Base-by-base conservation (phyloP, 768 basidiomycete species). In the Tylopilus felleus region DNA sequence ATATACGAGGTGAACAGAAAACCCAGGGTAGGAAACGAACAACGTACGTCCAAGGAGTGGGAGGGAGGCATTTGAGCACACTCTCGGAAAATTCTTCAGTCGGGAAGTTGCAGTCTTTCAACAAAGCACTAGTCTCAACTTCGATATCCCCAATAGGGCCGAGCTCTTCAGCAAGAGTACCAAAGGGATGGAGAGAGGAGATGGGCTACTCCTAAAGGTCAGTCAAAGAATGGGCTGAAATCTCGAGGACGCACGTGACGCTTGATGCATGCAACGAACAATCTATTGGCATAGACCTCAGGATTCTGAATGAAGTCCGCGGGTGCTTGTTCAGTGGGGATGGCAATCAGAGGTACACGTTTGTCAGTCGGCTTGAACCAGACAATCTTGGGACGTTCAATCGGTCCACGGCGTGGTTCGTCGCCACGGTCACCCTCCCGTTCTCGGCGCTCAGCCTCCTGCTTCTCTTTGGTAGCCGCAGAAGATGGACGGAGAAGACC, bases 301-400 rank as follows among this genome's bases (percentile, higher is more conserved):
- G 95, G 86, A 67, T 92, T 91, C 71, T 96, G 92, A 42, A 99
- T 86, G 67, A 99, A 99, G 71, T 98, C 95, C 17, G 80, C 81
- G 7, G 97, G 97, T 0, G 97, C 96, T 72, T 99, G 97, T 65
- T 99, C 97, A 8, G 97, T 98, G 8, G 95, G 96, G 58, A 99
- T 99, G 52, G 97, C 97, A 65, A 99, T 98, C 39, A 98, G 80
- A 41, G 97, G 97, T 1, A 99, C 97, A 53, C 97, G 90, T 72
- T 99, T 99, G 77, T 98, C 95, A 25, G 96, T 98, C 5, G 97
- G 97, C 75, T 98, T 96, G 81, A 99, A 98, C 97, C 97, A 99
- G 43, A 99, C 95, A 60, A 99, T 99, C 80, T 98, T 98, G 58
- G 96, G 96, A 38, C 95, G 86, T 69, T 94, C 92, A 41, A 88